Base-by-base conservation (phyloP, 2,329 filamentous ascomycete species). In the Botrytis tulipae region DNA sequence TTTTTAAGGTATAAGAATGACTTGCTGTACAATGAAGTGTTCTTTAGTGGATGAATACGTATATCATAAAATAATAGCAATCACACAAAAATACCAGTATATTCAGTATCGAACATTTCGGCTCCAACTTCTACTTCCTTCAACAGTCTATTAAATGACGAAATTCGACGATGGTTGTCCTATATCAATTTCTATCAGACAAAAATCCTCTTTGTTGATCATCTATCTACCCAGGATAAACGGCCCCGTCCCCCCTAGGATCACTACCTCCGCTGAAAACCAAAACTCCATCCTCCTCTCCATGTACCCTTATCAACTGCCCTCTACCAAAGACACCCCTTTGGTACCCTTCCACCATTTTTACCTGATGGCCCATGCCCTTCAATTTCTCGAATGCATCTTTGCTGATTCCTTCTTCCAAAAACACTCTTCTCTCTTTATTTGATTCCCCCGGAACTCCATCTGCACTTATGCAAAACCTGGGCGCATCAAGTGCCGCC, bases 201-300 rank as follows among this genome's bases (percentile, higher is more conserved):
- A 29, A 14, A 18, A n/a, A 9, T n/a, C 10, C 14, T 40, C 12
- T 9, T 9, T n/a, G 1, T 40, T 7, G 2, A n/a, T n/a, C 59
- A 3, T 18, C 22, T 51, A 48, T 46, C 60, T 71, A 73, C 1
- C 51, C 82, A 51, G 89, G 89, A 80, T 87, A 90, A 12, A 89
- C 89, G 3, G 82, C 89, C 0, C 96, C 95, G 82, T 99, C 95
- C 0, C 93, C 95, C 74, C 96, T 88, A 78, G 89, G 87, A 84
- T 99, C 95, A 81, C 95, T 98, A 0, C 94, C 95, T 0, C 90
- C 95, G 72, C 93, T 97, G 89, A 93, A 98, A 2, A 98, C 87
- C 10, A 89, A 85, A 5, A 89, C 89, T 61, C 96, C 93, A 77
- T 98, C 94, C 22, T 68, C 35, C 22, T 68, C 62, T 16, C 70